phyloP scores from a whole-genome alignment of 495 filamentous ascomycete species.

The Rostrohypoxylon terebratum region DNA sequence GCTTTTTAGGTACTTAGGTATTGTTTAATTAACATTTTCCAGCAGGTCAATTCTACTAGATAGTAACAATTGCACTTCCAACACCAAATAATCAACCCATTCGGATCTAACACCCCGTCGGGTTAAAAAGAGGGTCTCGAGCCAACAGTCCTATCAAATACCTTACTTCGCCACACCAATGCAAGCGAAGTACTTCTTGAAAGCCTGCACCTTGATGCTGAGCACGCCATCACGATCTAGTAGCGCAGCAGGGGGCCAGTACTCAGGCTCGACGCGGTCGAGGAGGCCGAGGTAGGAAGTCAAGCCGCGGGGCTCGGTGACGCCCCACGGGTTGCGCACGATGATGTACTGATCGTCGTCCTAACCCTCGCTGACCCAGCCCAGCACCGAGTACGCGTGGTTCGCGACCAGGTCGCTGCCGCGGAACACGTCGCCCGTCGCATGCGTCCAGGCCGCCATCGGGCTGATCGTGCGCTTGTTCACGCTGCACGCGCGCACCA shows the following conservation, averaged over 20 bases:
- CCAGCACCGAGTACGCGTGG: conserved; percentile 55
- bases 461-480: conserved; percentile 53
- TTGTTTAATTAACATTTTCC: no score
- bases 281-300: conserved; percentile 50
- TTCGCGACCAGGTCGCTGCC: conserved; percentile 54
- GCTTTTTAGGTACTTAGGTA: no score
- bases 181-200: conserved; percentile 54
- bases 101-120: not conserved
- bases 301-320: conserved; percentile 49
- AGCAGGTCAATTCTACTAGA: not conserved
- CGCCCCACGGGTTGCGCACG: conserved; percentile 55
- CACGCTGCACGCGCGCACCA: conserved; percentile 50
- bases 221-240: conserved; percentile 50
- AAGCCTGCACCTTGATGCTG: conserved; percentile 48
- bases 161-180: conserved; percentile 52
- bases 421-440: conserved; percentile 46
- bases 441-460: conserved; percentile 50
- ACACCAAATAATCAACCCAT: not conserved
- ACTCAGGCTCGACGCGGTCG: conserved; percentile 49
- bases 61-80: not conserved
- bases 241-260: conserved; percentile 50
- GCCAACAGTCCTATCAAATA: not conserved
- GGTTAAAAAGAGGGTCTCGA: not conserved
- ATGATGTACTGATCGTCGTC: conserved; percentile 53
- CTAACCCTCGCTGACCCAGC: conserved; percentile 52